Evolutionary conservation across 2,329 filamentous ascomycete species (phyloP).

Genomic region (Alternaria arbusti): DNA sequence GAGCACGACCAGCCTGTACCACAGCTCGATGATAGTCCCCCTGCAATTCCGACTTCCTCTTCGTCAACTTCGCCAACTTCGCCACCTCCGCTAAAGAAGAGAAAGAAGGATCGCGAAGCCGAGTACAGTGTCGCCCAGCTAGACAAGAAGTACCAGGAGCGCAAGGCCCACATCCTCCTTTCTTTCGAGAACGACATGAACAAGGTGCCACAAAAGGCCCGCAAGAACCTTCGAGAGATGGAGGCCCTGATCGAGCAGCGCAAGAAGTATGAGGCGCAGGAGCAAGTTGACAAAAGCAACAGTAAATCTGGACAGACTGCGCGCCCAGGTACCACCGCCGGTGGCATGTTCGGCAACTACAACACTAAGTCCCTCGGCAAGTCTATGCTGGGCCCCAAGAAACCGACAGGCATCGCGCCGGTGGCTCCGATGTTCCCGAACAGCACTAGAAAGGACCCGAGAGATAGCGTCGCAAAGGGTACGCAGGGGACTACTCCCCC

Average conservation of each 20-base stretch:
- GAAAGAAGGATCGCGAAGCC: background rate
- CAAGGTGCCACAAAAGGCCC: background rate
- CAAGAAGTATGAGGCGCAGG: background rate
- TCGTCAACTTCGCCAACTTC: background rate
- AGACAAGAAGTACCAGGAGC: conserved; percentile 1
- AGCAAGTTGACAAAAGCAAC: background rate
- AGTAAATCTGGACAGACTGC: background rate
- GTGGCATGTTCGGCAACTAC: background rate
- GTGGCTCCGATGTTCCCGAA: conserved; percentile 27
- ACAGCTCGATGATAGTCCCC: background rate
- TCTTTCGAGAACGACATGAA: background rate
- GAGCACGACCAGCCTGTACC: background rate
- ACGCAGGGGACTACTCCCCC: background rate
- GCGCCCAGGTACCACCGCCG: background rate
- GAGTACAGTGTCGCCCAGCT: background rate
- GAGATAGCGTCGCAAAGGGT: background rate
- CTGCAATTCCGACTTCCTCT: background rate
- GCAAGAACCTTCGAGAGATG: background rate
- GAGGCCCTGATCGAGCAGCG: background rate
- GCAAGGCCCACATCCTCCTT: background rate
- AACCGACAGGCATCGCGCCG: conserved; percentile 17
- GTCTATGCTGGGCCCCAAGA: conserved; percentile 25
- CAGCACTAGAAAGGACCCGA: conserved; percentile 5
- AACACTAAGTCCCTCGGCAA: conserved; percentile 14
- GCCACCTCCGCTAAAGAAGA: background rate